A percentile compares a stretch with the other conserved stretches of the same genome.
Conservation (phyloP, 352 stramenopile genomes). For the Phytophthora megakarya region DNA sequence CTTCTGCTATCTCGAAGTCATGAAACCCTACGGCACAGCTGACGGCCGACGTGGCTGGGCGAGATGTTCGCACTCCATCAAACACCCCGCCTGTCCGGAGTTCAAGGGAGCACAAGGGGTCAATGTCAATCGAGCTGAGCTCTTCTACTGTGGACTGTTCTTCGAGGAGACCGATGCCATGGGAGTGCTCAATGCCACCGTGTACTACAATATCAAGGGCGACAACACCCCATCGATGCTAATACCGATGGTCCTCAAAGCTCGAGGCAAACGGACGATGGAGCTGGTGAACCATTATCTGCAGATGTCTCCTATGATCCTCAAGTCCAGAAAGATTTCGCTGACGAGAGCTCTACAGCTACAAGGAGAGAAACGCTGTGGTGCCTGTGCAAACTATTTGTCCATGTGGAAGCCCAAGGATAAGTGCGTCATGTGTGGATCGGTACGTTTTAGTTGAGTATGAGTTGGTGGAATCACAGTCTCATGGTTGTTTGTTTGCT, state of each 20-base stretch:
- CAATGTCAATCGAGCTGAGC: slow-evolving; percentile 51
- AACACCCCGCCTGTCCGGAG: slow-evolving; percentile 62
- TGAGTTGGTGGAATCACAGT: not conserved
- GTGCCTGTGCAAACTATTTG: slow-evolving; percentile 62
- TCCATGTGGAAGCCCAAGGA: slow-evolving; percentile 62
- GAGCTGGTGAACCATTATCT: slow-evolving; percentile 76
- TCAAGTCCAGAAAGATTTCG: slow-evolving; percentile 37
- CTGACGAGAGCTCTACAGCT: slow-evolving; percentile 54
- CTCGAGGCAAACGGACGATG: slow-evolving; percentile 59
- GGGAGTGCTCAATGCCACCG: slow-evolving; percentile 56
- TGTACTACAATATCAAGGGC: slow-evolving; percentile 66
- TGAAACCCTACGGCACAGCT: slow-evolving; percentile 63
- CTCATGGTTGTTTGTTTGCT: slow-evolving; percentile 16
- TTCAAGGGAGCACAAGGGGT: slow-evolving; percentile 39
- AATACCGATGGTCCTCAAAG: slow-evolving; percentile 56
- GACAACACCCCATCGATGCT: slow-evolving; percentile 50
- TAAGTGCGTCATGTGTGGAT: slow-evolving; percentile 64
- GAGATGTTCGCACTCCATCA: slow-evolving; percentile 72
- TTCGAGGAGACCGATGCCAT: slow-evolving; percentile 64
- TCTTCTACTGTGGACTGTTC: slow-evolving; percentile 71
- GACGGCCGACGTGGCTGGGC: slow-evolving; percentile 70
- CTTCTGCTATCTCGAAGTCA: slow-evolving; percentile 78
- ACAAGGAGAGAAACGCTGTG: slow-evolving; percentile 61
- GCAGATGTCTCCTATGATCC: slow-evolving; percentile 54
- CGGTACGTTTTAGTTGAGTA: slow-evolving; percentile 45